These are phyloP conservation scores for Talaromyces sp. DNA, from an alignment of 2,329 filamentous ascomycete genomes.

Conservation along the genomic window DNA sequence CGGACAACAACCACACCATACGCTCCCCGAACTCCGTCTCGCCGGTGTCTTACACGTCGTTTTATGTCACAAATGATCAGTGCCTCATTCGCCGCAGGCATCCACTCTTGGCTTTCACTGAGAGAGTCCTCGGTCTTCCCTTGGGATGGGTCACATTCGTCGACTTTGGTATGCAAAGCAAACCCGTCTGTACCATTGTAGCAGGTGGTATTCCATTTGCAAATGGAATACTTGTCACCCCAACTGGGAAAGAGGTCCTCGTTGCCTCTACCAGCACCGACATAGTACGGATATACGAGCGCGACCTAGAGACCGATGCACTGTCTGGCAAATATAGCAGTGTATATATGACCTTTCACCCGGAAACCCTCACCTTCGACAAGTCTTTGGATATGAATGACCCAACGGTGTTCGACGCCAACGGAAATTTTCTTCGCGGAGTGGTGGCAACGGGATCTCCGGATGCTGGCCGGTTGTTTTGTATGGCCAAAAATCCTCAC, in stretches of 20 bases:
- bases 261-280: conserved; percentile 19
- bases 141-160: conserved; percentile 21
- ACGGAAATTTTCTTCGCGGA: conserved; percentile 21
- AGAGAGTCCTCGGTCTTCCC: conserved; percentile 17
- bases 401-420: conserved; percentile 19
- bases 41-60: conserved; percentile 21
- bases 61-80: conserved; percentile 23
- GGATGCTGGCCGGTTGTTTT: conserved; percentile 16
- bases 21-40: conserved; percentile 20
- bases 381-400: conserved; percentile 18
- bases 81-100: conserved; percentile 18
- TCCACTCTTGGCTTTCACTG: conserved; percentile 18
- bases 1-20: conserved; percentile 19
- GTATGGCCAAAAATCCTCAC: conserved; percentile 19
- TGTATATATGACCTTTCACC: conserved; percentile 20
- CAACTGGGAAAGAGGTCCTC: conserved; percentile 20
- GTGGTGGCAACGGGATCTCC: conserved; percentile 20
- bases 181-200: conserved; percentile 18
- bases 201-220: conserved; percentile 20
- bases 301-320: conserved; percentile 18
- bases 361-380: conserved; percentile 21
- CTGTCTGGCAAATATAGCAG: conserved; percentile 18
- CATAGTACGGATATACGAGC: conserved; percentile 19
- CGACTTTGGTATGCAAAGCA: conserved; percentile 13
- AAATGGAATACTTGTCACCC: conserved; percentile 21